phyloP scores from a whole-genome alignment of 371 early-diverging fungal species.

The Umbelopsis sp. region DNA sequence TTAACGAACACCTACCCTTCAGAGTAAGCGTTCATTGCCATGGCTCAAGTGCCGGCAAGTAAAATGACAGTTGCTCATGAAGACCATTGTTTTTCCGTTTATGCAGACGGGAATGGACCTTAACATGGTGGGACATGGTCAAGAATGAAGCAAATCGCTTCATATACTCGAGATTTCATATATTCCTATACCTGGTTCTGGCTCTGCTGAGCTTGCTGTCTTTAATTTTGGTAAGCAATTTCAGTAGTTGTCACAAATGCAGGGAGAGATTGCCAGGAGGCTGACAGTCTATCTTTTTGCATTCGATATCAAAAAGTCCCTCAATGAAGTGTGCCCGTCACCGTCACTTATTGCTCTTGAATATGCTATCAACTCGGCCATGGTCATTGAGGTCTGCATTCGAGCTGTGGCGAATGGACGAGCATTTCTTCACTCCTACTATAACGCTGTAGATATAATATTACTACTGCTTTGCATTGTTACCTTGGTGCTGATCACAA shows the following conservation, averaged over 20 bases:
- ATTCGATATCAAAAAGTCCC: constrained; percentile 31
- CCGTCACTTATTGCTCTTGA: constrained; percentile 63
- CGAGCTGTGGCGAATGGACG: constrained; percentile 70
- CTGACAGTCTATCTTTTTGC: neutral
- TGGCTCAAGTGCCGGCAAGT: too few species aligned
- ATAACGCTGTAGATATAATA: constrained; percentile 54
- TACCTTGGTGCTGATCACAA: constrained; percentile 66
- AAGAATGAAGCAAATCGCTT: constrained; percentile 78
- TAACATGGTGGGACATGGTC: constrained; percentile 63
- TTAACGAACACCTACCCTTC: constrained; percentile 1
- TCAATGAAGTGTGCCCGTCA: constrained; percentile 49
- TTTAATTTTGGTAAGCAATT: constrained; percentile 56
- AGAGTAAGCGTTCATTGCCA: neutral
- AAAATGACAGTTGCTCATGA: neutral
- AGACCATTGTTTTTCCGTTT: neutral
- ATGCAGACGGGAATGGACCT: constrained; percentile 3
- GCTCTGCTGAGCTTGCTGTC: constrained; percentile 65
- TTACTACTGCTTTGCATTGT: constrained; percentile 69
- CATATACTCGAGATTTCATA: constrained; percentile 75
- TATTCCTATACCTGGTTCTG: constrained; percentile 67
- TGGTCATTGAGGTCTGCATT: constrained; percentile 75
- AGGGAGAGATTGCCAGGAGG: neutral
- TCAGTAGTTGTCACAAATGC: too few species aligned
- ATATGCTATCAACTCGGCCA: constrained; percentile 68
- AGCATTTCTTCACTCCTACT: constrained; percentile 39